phyloP scores from a whole-genome alignment of 139 green algal genomes.

The Desmodesmus armatus region DNA sequence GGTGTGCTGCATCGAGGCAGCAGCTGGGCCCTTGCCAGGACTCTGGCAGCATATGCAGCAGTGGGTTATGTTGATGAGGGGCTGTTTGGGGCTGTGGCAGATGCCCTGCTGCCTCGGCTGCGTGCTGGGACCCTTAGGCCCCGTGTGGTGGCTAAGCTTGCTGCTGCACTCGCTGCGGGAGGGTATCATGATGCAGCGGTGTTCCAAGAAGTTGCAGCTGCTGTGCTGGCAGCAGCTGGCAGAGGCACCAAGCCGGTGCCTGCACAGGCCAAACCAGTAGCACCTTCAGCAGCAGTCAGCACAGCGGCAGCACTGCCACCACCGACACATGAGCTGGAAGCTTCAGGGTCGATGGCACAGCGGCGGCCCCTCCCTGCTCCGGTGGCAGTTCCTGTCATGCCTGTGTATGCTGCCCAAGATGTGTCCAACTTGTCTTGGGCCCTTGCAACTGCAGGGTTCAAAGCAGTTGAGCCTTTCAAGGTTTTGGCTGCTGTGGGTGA shows the following conservation, averaged over 20 bases:
- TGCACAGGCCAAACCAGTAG: background rate
- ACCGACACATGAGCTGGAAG: background rate
- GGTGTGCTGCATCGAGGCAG: background rate
- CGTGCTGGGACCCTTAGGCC: background rate
- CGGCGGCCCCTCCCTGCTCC: background rate
- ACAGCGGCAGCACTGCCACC: background rate
- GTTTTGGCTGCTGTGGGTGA: background rate
- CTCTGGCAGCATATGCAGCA: conserved; percentile 25
- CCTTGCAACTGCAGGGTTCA: background rate
- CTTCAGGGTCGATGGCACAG: background rate
- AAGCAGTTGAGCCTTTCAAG: background rate
- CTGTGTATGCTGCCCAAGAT: background rate
- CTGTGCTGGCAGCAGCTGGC: background rate
- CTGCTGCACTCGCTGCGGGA: conserved; percentile 3
- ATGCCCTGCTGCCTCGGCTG: conserved; percentile 23
- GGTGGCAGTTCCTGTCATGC: background rate
- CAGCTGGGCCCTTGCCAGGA: conserved; percentile 16
- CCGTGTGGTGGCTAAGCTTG: background rate
- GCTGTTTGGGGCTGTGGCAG: conserved; percentile 26
- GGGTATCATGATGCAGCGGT: conserved; percentile 31
- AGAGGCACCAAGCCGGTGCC: too few species aligned
- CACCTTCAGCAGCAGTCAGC: conserved; percentile 3
- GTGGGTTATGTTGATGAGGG: conserved; percentile 33
- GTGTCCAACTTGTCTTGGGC: conserved; percentile 9
- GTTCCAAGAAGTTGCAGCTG: background rate